phyloP scores from a whole-genome alignment of 495 filamentous ascomycete genomes.

The Cudoniella acicularis region DNA sequence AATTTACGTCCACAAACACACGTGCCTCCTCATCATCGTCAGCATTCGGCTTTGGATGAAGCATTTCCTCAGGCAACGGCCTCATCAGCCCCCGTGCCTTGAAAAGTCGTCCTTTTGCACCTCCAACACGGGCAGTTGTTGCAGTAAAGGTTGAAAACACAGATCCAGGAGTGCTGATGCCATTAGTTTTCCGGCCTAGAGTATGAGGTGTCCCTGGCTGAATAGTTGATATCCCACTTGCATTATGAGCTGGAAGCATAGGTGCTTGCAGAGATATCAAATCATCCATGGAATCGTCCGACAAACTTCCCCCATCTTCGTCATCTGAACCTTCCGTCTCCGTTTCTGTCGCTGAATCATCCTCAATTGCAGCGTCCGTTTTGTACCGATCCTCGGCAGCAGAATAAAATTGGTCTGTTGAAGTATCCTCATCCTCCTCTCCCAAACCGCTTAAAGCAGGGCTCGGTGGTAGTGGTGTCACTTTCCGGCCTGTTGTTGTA shows the following conservation, averaged over 20 bases:
- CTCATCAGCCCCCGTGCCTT: conserved; percentile 72
- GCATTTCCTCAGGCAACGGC: conserved; percentile 67
- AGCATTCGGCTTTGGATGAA: conserved; percentile 73
- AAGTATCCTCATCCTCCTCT: conserved; percentile 72
- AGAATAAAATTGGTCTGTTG: conserved; percentile 85
- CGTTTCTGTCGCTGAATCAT: conserved; percentile 52
- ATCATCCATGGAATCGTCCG: conserved; percentile 74
- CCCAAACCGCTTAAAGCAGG: conserved; percentile 55
- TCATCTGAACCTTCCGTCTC: conserved; percentile 50
- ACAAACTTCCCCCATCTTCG: conserved; percentile 59
- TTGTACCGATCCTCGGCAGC: conserved; percentile 69
- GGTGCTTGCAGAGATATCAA: conserved; percentile 83
- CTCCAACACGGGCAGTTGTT: conserved; percentile 66
- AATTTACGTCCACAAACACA: conserved; percentile 81
- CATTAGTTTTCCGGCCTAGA: conserved; percentile 54
- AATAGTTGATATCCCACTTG: conserved; percentile 66
- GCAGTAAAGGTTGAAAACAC: conserved; percentile 82
- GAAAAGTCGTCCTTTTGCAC: conserved; percentile 58
- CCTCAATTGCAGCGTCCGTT: conserved; percentile 36
- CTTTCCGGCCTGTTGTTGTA: conserved; percentile 31
- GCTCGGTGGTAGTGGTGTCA: conserved; percentile 35
- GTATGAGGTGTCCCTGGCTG: conserved; percentile 70
- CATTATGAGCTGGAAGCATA: conserved; percentile 61
- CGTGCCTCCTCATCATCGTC: conserved; percentile 85
- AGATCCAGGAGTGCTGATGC: conserved; percentile 72